These are phyloP conservation scores for Eucalyptus pauciflora DNA, from an alignment of 345 rosid species.

Conservation along the genomic window DNA sequence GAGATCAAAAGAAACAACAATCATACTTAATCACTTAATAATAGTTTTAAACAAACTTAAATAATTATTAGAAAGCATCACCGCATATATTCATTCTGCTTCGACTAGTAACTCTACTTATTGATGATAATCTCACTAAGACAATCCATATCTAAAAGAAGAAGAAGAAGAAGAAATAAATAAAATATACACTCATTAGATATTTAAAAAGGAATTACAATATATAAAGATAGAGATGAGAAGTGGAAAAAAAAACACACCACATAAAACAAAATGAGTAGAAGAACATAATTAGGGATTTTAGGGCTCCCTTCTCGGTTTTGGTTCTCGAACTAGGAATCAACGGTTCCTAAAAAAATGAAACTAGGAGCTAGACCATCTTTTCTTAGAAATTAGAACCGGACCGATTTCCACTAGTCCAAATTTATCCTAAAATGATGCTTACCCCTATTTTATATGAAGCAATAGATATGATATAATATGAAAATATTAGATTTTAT, in stretches of 20 bases:
- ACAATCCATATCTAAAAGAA: not conserved
- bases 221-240: not conserved
- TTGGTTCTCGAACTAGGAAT: no score
- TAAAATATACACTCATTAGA: no score
- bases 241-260: not conserved
- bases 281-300: not conserved
- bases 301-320: not conserved
- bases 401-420: rapidly evolving
- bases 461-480: no score
- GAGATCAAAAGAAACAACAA: not conserved
- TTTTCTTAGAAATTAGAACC: no score
- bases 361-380: not conserved
- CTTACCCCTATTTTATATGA: not conserved
- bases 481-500: no score
- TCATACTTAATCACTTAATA: not conserved
- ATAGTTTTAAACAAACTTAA: no score
- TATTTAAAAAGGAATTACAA: no score
- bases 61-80: not conserved
- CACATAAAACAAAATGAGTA: not conserved
- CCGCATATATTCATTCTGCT: not conserved
- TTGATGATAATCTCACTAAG: not conserved
- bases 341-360: not conserved
- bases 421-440: rapidly evolving
- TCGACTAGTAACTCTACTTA: not conserved
- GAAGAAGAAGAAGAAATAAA: not conserved